Base-by-base conservation (phyloP, 106 monocot species). In the Platanthera guangdongensis region DNA sequence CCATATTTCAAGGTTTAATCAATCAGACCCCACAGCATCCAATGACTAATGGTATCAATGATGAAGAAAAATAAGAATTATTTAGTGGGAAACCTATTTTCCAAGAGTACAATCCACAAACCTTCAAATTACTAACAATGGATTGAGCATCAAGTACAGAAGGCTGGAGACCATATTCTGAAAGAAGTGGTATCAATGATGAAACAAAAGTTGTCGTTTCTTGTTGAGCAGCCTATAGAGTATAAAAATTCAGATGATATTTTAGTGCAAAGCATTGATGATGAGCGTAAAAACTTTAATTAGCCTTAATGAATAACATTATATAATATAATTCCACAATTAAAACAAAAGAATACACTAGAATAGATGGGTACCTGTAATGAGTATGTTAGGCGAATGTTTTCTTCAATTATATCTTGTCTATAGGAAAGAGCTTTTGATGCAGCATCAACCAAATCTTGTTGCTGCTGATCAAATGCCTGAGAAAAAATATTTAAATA, bases 401-500 rank as follows among this genome's bases (percentile, higher is more conserved):
- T 97, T 77, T 97, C 93, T 81, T 93, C 96, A 68, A 97, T 93
- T 79, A 97, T 97, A 68, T 93, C 96, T 84, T 97, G 96, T 83
- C 96, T 87, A 52, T 93, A 97, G 14, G 93, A 93, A 82, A 97
- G 86, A 78, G 96, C 87, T 87, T 97, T 97, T 52, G 96, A 93
- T 76, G 96, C 91, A 57, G 96, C 93, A 83, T 89, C 93, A 73
- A 91, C 87, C 79, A 97, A 88, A 47, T 93, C 96, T 76, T 97
- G 93, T 63, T 97, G 96, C 80, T 97, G 96, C 72, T 91, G 91
- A 83, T 97, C 96, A 82, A 97, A 97, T 80, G 93, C 96, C 96
- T 97, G 84, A 47, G 50, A 75, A 11, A 6, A 87, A 78, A 67
- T 14, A 45, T 16, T 45, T 32, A 7, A 53, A 60, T 60, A 60